Conservation (phyloP, 495 filamentous ascomycete genomes). For the Emericellopsis terricola region DNA sequence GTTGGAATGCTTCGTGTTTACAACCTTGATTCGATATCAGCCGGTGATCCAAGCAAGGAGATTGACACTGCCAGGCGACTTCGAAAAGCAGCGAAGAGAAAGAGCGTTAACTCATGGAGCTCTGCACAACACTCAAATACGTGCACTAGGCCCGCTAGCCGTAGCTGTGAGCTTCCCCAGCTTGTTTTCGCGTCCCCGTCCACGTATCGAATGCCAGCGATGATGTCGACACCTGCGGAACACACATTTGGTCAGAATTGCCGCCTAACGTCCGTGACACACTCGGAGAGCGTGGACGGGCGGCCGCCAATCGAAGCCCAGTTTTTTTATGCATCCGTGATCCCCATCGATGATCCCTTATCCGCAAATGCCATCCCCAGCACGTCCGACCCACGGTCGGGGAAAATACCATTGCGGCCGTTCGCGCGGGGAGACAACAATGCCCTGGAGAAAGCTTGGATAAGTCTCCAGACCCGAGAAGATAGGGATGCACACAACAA, state of each 20-base stretch:
- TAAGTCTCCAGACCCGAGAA: slow-evolving; percentile 28
- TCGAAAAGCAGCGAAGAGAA: too few species aligned
- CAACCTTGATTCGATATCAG: too few species aligned
- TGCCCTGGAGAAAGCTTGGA: slow-evolving; percentile 58
- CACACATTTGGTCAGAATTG: slow-evolving; percentile 23
- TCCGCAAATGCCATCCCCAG: slow-evolving; percentile 41
- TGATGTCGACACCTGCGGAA: neutral
- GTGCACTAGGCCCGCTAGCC: too few species aligned
- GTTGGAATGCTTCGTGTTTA: too few species aligned
- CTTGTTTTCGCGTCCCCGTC: neutral
- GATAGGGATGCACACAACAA: slow-evolving; percentile 21
- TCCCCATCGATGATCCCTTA: slow-evolving; percentile 71
- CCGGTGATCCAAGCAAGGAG: too few species aligned
- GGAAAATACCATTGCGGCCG: slow-evolving; percentile 45
- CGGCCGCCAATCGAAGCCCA: slow-evolving; percentile 43
- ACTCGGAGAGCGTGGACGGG: slow-evolving; percentile 17
- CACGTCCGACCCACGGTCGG: slow-evolving; percentile 28
- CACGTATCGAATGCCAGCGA: neutral
- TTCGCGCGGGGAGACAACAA: slow-evolving; percentile 61
- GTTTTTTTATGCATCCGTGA: slow-evolving; percentile 63
- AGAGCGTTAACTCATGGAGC: too few species aligned
- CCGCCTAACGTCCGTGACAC: slow-evolving; percentile 19
- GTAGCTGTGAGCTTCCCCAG: too few species aligned
- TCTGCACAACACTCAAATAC: too few species aligned
- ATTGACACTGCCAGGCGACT: too few species aligned